Percentiles rank a stretch among this genome's conserved stretches.
These are phyloP conservation scores for Claviceps fusiformis DNA, from an alignment of 2,329 filamentous ascomycete species.

Conservation along the genomic window DNA sequence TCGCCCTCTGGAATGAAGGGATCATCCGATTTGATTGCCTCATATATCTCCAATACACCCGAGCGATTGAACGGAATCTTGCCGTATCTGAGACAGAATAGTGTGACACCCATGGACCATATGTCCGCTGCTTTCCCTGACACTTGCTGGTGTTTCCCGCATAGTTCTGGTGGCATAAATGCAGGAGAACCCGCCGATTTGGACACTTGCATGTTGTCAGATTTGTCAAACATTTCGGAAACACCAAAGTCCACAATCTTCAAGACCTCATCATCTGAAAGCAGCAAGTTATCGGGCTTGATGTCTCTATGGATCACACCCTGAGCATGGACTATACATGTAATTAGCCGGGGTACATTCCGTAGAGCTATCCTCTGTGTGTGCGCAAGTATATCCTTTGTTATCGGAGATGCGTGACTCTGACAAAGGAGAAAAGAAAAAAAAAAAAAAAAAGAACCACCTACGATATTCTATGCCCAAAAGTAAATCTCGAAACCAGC, in stretches of 20 bases:
- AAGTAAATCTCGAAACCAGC: conserved; percentile 91
- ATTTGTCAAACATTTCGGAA: conserved; percentile 92
- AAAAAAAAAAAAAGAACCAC: conserved; percentile 21
- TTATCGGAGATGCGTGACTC: too few relatives aligned
- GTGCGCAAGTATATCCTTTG: too few relatives aligned
- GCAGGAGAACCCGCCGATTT: conserved; percentile 93
- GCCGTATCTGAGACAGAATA: conserved; percentile 87
- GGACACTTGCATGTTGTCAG: conserved; percentile 70
- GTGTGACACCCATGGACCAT: conserved; percentile 94
- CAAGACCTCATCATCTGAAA: conserved; percentile 83
- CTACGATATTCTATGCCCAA: conserved; percentile 83
- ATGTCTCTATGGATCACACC: conserved; percentile 94
- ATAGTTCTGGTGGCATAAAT: conserved; percentile 87
- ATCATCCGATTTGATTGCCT: conserved; percentile 66
- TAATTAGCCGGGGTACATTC: conserved; percentile 2
- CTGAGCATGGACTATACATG: conserved; percentile 64
- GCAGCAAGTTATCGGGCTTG: conserved; percentile 89
- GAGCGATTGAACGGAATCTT: conserved; percentile 71
- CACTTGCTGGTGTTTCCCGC: conserved; percentile 73
- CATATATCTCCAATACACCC: conserved; percentile 74
- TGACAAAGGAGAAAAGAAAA: not conserved
- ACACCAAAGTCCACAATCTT: conserved; percentile 99
- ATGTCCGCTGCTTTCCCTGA: conserved; percentile 86
- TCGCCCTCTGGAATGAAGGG: conserved; percentile 48
- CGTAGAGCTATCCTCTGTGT: not conserved